Conservation (phyloP, 805 yeast genomes). For the Hanseniaspora meyeri region DNA sequence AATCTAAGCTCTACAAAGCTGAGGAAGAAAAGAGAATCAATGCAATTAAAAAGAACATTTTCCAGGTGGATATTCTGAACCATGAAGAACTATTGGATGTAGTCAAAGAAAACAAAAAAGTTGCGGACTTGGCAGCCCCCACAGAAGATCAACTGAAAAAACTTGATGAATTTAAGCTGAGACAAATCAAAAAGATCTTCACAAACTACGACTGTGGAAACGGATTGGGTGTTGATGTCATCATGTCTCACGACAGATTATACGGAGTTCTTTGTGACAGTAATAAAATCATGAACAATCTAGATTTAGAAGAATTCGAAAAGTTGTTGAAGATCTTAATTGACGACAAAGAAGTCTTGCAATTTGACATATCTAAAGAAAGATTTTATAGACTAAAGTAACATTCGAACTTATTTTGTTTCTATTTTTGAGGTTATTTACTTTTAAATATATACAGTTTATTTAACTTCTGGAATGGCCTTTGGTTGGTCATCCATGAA, state of each 20-base stretch:
- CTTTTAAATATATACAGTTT: neutral
- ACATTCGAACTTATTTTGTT: neutral
- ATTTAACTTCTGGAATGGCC: constrained; percentile 54
- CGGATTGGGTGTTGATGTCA: constrained; percentile 9
- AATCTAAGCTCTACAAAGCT: neutral
- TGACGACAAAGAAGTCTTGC: neutral
- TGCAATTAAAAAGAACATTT: constrained; percentile 7
- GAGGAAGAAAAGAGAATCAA: neutral
- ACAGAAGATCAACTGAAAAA: neutral
- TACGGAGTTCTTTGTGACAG: constrained; percentile 9
- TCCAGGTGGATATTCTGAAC: constrained; percentile 1
- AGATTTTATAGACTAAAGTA: constrained; percentile 9
- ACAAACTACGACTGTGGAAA: constrained; percentile 5
- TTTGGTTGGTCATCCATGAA: constrained; percentile 88
- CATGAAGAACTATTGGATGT: neutral
- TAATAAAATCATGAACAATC: neutral
- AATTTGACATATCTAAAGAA: constrained; percentile 4
- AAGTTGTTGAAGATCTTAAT: neutral
- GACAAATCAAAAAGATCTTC: constrained; percentile 4
- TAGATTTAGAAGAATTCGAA: constrained; percentile 5
- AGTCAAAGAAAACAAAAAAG: neutral
- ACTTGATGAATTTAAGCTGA: neutral
- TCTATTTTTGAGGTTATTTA: neutral
- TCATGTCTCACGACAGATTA: constrained; percentile 5
- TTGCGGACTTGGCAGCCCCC: neutral